These are phyloP conservation scores for Coprinopsis cinerea DNA, from an alignment of 768 basidiomycete genomes.

Conservation along the genomic window DNA sequence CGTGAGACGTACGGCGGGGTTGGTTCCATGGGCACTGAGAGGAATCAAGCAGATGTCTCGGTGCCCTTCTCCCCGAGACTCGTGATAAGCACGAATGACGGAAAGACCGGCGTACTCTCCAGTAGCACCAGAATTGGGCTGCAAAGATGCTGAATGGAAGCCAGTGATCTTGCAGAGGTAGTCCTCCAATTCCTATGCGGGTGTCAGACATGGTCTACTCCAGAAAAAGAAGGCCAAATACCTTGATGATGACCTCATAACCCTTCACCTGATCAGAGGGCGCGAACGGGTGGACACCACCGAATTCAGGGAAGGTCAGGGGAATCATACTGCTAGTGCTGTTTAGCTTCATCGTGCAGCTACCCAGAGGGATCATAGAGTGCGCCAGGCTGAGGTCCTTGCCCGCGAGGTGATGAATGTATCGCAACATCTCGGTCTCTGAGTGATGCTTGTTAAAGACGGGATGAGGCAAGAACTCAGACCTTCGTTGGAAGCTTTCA, in stretches of 20 bases:
- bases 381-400: slow-evolving; percentile 96
- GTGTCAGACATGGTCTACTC: neutral
- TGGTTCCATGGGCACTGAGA: slow-evolving; percentile 95
- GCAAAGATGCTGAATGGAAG: slow-evolving; percentile 93
- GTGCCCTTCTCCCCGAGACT: slow-evolving; percentile 77
- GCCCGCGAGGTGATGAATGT: slow-evolving; percentile 87
- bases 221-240: slow-evolving; percentile 19
- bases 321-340: slow-evolving; percentile 98
- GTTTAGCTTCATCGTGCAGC: slow-evolving; percentile 98
- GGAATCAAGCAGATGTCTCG: slow-evolving; percentile 93
- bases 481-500: slow-evolving; percentile 49
- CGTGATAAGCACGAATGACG: slow-evolving; percentile 92
- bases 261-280: slow-evolving; percentile 87
- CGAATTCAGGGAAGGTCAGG: slow-evolving; percentile 90
- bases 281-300: slow-evolving; percentile 87
- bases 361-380: slow-evolving; percentile 93
- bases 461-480: slow-evolving; percentile 73
- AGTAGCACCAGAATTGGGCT: slow-evolving; percentile 97
- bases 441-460: slow-evolving; percentile 97
- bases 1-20: slow-evolving; percentile 77
- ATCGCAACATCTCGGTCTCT: slow-evolving; percentile 97
- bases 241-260: slow-evolving; percentile 77
- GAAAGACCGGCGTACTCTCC: slow-evolving; percentile 96
- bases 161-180: slow-evolving; percentile 94
- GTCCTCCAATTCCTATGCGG: slow-evolving; percentile 71